Conservation (phyloP, 73 alveolate genomes). For the Effrenium voratum region DNA sequence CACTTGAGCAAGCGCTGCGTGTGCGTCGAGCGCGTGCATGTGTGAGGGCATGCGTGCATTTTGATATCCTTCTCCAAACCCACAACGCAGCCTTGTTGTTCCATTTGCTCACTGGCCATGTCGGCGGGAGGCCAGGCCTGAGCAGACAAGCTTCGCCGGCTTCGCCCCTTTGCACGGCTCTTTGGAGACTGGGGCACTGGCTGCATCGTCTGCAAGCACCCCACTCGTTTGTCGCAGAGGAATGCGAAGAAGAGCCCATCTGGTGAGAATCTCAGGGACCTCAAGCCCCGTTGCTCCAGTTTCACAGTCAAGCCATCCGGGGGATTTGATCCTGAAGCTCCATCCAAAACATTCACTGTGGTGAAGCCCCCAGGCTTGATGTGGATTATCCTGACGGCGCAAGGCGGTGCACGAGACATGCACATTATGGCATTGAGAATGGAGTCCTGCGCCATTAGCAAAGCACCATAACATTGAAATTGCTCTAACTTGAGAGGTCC, state of each 20-base stretch:
- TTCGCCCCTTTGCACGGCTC: too few species aligned
- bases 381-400: conserved; percentile 48
- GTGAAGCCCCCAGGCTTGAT: conserved; percentile 65
- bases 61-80: too few species aligned
- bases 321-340: not conserved
- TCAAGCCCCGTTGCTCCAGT: conserved; percentile 40
- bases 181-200: not conserved
- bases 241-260: conserved; percentile 88
- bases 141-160: not conserved
- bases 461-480: too few species aligned
- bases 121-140: conserved; percentile 58
- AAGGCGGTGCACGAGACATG: not conserved
- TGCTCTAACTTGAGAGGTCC: too few species aligned
- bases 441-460: too few species aligned
- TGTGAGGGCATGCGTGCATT: too few species aligned
- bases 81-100: conserved; percentile 56
- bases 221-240: conserved; percentile 44
- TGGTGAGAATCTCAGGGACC: conserved; percentile 74
- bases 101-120: conserved; percentile 84
- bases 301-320: conserved; percentile 64
- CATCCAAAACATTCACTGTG: conserved; percentile 67
- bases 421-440: too few species aligned
- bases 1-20: not conserved
- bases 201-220: conserved; percentile 84
- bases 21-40: not conserved